Conservation (phyloP, 1,284 basidiomycete species). For the Leccinum colubrinum region DNA sequence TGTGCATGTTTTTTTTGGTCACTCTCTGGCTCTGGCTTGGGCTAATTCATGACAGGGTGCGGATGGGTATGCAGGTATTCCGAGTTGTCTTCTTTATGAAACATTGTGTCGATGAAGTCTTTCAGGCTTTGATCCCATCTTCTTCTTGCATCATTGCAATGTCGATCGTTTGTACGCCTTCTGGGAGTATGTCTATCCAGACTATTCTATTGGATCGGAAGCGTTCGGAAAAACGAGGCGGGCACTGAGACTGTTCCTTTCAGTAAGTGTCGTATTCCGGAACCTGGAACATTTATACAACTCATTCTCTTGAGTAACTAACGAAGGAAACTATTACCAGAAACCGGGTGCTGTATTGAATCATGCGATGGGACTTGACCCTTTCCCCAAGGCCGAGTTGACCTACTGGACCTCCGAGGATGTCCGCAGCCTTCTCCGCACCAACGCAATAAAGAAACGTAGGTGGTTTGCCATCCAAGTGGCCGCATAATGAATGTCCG, state of each 20-base stretch:
- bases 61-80: conserved; percentile 14
- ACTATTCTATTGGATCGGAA: conserved; percentile 12
- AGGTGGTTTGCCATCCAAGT: neutral
- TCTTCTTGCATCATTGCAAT: conserved; percentile 19
- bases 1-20: neutral
- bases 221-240: conserved; percentile 10
- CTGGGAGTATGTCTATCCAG: conserved; percentile 20
- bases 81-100: neutral
- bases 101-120: neutral
- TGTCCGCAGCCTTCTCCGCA: conserved; percentile 4
- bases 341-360: neutral
- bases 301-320: conserved; percentile 2
- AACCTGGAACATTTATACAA: neutral
- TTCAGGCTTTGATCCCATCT: conserved; percentile 18
- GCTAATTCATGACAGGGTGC: conserved; percentile 5
- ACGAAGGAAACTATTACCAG: conserved; percentile 1
- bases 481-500: neutral
- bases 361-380: conserved; percentile 2
- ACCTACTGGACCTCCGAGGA: conserved; percentile 15
- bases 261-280: neutral
- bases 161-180: conserved; percentile 19
- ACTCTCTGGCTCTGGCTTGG: neutral
- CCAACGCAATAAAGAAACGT: conserved; percentile 5
- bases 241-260: conserved; percentile 6
- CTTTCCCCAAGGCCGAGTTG: conserved; percentile 5